Conservation (phyloP, 2,329 filamentous ascomycete species). For the Drechslera avenae region DNA sequence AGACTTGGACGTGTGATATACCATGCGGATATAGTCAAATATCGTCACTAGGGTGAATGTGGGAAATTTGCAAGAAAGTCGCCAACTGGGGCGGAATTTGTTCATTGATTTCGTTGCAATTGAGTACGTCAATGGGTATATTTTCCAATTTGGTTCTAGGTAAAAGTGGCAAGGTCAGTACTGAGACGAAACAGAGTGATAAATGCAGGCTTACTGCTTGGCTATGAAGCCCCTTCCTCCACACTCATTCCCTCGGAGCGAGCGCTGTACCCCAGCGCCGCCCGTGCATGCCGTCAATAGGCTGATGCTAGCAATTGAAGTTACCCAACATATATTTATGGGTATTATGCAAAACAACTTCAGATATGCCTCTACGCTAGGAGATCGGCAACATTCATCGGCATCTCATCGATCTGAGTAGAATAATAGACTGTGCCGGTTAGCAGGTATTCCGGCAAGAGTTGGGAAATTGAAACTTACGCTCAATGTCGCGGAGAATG, state of each 20-base stretch:
- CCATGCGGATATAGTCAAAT: too few species aligned
- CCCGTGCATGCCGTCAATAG: neutral
- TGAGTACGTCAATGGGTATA: slow-evolving; percentile 3
- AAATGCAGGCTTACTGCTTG: slow-evolving; percentile 30
- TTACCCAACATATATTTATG: neutral
- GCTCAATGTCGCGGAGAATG: slow-evolving; percentile 94
- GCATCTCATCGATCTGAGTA: slow-evolving; percentile 98
- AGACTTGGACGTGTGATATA: too few species aligned
- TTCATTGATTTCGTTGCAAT: neutral
- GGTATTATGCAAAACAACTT: neutral
- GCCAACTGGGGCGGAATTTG: neutral
- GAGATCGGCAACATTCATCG: slow-evolving; percentile 74
- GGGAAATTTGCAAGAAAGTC: neutral
- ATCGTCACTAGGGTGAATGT: neutral
- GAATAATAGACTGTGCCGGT: slow-evolving; percentile 79
- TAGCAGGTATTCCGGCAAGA: slow-evolving; percentile 31
- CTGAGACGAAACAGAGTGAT: neutral
- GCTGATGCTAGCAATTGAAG: neutral
- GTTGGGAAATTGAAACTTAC: slow-evolving; percentile 56
- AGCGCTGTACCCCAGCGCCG: slow-evolving; percentile 13
- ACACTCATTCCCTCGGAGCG: slow-evolving; percentile 32
- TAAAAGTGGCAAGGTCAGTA: slow-evolving; percentile 8
- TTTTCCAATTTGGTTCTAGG: slow-evolving; percentile 11
- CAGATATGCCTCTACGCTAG: slow-evolving; percentile 28
- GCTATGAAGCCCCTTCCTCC: slow-evolving; percentile 46